Evolutionary conservation across 169 alveolate genomes (phyloP), one percentile per base, ranked within the genome.

Genomic region (Eimeria sp.): DNA sequence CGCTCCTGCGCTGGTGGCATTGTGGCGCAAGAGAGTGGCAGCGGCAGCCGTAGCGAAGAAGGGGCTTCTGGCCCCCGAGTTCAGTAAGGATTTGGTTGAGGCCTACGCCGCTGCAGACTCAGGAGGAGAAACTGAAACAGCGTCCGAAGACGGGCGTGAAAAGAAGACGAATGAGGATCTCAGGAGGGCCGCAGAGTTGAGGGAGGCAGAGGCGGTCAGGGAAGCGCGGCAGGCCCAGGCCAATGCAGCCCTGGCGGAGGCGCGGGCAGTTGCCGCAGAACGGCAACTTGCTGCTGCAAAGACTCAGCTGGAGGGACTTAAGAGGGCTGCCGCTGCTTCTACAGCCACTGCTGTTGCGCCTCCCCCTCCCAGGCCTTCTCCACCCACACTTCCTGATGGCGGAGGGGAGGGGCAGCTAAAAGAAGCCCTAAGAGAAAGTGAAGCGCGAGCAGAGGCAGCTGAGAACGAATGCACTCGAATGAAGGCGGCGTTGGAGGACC

Each of bases 11-110:
- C 94, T 87, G 49, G 94, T 87, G 82, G 94, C 94, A 1, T 54
- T 87, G 30, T 87, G 94, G 94, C 94, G 94, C 54, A 64, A 40
- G 83, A 58, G 94, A 87, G 83, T 87, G 64, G 94, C 94, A 14
- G 82, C 43, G 46, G 68, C 94, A 64, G 52, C 68, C 30, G 94
- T 40, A 33, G n/a, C 68, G 56, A 58, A 43, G 71, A 37, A 46
- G 25, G 83, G 82, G 52, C 54, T 52, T 9, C 30, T 87, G 52
- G 83, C 56, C 16, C 83, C 94, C 10, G 94, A 87, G 23, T 87
- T 87, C 66, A 66, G 54, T 16, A 66, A 87, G 68, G 83, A 87
- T 76, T 66, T 87, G 66, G 62, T 49, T 4, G 82, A 27, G 54
- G 94, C 94, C 83, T 62, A 87, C 66, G 83, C 68, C 1, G 94